phyloP scores from a whole-genome alignment of 192 early-diverging fungal species.

The Entomortierella parvispora region DNA sequence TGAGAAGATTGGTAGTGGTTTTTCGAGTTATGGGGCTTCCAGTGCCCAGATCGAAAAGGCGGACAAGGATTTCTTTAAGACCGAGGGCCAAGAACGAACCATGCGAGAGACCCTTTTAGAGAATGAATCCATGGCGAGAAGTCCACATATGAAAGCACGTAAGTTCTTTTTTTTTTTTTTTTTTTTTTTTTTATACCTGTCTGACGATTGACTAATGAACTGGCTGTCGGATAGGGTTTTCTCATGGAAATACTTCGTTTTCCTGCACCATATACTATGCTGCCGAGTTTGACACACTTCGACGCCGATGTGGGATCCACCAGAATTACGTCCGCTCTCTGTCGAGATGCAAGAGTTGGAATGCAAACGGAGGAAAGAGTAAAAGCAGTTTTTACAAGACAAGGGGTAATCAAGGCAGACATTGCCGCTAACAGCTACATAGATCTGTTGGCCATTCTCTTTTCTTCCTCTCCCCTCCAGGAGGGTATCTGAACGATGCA shows the following conservation, averaged over 20 bases:
- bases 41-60: conserved; percentile 21
- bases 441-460: conserved; percentile 4
- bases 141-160: conserved; percentile 69
- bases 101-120: conserved; percentile 15
- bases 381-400: conserved; percentile 89
- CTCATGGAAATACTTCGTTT: conserved; percentile 76
- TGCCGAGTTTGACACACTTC: conserved; percentile 86
- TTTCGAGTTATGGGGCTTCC: conserved; percentile 22
- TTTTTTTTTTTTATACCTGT: not conserved
- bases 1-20: conserved; percentile 49
- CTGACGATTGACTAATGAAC: not conserved
- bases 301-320: conserved; percentile 83
- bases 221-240: conserved; percentile 64
- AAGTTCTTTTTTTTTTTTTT: conserved; percentile 28
- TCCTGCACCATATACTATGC: conserved; percentile 88
- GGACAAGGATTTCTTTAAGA: conserved; percentile 20
- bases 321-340: conserved; percentile 83
- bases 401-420: conserved; percentile 58
- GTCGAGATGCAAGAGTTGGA: conserved; percentile 80
- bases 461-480: not conserved
- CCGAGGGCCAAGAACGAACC: not conserved
- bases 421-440: too few relatives aligned
- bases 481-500: not conserved
- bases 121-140: conserved; percentile 15
- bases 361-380: conserved; percentile 87